phyloP scores from a whole-genome alignment of 2,329 filamentous ascomycete genomes.

The Raffaelea arxii region DNA sequence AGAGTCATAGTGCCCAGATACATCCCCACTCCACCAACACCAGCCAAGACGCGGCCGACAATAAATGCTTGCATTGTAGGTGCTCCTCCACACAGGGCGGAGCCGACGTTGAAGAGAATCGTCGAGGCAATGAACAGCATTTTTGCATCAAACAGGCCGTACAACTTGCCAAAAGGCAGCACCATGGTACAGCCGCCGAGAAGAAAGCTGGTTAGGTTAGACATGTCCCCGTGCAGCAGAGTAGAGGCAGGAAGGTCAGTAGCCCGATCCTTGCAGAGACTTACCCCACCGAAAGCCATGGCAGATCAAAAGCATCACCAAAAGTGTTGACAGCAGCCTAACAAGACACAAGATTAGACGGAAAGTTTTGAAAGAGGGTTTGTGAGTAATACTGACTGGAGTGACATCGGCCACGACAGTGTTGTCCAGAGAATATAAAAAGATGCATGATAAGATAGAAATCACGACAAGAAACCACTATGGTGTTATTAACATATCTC shows the following conservation, averaged over 20 bases:
- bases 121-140: slow-evolving; percentile 19
- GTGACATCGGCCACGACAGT: not conserved
- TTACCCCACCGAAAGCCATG: not conserved
- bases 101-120: slow-evolving; percentile 14
- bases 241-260: too few species aligned
- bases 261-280: too few species aligned
- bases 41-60: slow-evolving; percentile 29
- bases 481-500: too few species aligned
- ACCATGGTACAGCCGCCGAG: slow-evolving; percentile 26
- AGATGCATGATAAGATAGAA: not conserved
- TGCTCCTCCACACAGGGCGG: slow-evolving; percentile 26
- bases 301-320: not conserved
- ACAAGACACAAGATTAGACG: not conserved
- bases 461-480: not conserved
- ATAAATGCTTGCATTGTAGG: slow-evolving; percentile 32
- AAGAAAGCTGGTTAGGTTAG: slow-evolving; percentile 17
- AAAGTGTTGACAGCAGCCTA: not conserved
- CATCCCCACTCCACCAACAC: slow-evolving; percentile 28
- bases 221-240: not conserved
- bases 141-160: slow-evolving; percentile 31
- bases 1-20: slow-evolving; percentile 17
- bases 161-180: slow-evolving; percentile 24
- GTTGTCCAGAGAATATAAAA: not conserved
- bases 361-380: not conserved
- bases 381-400: not conserved